Evolutionary conservation across 1,284 basidiomycete genomes (phyloP), one percentile per base, ranked within the genome.

Genomic region (Melampsora americana): DNA sequence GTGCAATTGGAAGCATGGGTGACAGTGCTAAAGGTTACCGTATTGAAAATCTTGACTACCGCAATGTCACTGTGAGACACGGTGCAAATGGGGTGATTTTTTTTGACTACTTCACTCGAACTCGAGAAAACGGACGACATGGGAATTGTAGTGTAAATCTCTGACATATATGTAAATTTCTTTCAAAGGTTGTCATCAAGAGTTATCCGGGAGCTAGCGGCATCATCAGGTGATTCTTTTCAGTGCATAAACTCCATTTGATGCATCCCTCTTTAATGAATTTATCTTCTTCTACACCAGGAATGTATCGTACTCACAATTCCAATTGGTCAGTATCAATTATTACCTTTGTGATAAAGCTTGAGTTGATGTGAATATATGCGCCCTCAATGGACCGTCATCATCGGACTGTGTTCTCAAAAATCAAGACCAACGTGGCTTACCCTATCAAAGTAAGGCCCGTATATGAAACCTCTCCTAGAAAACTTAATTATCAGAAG

Each of bases 381-480:
- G 6, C 11, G 6, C 6, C 39, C 11, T 11, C 39, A 42, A 5
- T 42, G 6, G 35, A 35, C n/a, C n/a, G n/a, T n/a, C n/a, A 35
- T 35, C 35, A 35, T 9, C 35, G 35, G 5, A 35, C 35, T 73
- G 23, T 48, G n/a, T n/a, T n/a, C n/a, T n/a, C n/a, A n/a, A n/a
- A n/a, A n/a, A n/a, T n/a, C n/a, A n/a, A 73, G 70, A 35, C 44
- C 12, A 32, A 66, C 23, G 70, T 73, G 2, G 70, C 70, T 18
- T 73, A 73, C 50, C 61, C 70, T 26, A 73, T 73, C 32, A 73
- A 73, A 46, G 70, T 66, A 7, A 39, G 46, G n/a, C 35, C 6
- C n/a, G 18, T 28, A 60, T 16, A 11, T 26, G 11, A 28, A 14
- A 16, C 26, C 20, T 60, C 18, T 23, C 9, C 26, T 16, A n/a